Conservation (phyloP, 345 rosid species). For the Ricinus communis region DNA sequence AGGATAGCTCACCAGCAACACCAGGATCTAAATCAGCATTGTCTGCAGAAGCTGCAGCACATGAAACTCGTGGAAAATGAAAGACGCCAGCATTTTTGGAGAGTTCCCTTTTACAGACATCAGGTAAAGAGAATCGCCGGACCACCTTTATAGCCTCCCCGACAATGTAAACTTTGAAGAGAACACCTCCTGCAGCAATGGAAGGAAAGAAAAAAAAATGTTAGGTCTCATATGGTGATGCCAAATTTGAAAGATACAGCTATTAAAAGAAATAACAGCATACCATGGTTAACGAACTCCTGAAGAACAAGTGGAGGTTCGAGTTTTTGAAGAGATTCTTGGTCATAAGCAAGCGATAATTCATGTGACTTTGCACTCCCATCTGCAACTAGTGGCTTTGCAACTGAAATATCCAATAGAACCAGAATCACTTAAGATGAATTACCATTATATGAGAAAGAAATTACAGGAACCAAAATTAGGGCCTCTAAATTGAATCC, state of each 20-base stretch:
- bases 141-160: conserved; percentile 85
- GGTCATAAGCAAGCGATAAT: conserved; percentile 70
- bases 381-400: conserved; percentile 73
- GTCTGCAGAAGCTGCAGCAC: conserved; percentile 74
- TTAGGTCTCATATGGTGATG: not conserved
- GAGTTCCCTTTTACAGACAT: conserved; percentile 66
- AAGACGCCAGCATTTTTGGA: conserved; percentile 47
- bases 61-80: conserved; percentile 65
- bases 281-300: conserved; percentile 91
- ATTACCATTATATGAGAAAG: not conserved
- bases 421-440: conserved; percentile 5
- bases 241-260: not conserved
- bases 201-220: not conserved
- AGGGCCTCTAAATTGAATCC: not conserved
- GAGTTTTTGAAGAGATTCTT: conserved; percentile 57
- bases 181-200: conserved; percentile 60
- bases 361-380: conserved; percentile 85
- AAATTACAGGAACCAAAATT: not conserved
- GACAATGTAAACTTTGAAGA: conserved; percentile 77
- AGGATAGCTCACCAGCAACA: conserved; percentile 45
- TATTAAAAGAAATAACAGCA: conserved; percentile 1
- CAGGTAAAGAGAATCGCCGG: conserved; percentile 78
- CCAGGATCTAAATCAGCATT: conserved; percentile 64
- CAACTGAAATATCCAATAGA: conserved; percentile 47
- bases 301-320: conserved; percentile 87